Percentiles rank a stretch among this genome's conserved stretches.
These are phyloP conservation scores for Cyclospora cayetanensis DNA, from an alignment of 169 alveolate species.

Conservation along the genomic window DNA sequence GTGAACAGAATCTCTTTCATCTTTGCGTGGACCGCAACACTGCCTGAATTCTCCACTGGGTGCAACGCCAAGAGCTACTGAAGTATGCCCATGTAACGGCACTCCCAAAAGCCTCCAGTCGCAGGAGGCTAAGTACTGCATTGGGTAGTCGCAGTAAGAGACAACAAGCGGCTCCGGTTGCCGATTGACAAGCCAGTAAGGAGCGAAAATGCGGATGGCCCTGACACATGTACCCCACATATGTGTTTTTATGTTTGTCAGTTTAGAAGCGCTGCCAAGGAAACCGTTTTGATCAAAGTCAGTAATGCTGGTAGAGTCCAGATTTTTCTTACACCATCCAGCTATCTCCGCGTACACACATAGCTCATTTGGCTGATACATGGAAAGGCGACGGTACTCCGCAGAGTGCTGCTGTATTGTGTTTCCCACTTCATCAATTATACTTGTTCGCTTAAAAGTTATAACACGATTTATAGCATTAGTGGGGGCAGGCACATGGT, in stretches of 20 bases:
- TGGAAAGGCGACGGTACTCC: conserved; percentile 35
- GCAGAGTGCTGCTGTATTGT: conserved; percentile 41
- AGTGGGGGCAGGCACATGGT: conserved; percentile 28
- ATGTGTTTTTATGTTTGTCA: conserved; percentile 42
- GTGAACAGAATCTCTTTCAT: background rate
- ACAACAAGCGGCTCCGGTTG: conserved; percentile 64
- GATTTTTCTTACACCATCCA: conserved; percentile 35
- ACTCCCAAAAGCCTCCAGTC: conserved; percentile 64
- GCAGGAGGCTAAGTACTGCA: conserved; percentile 45
- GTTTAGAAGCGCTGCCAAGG: background rate
- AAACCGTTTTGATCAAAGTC: background rate
- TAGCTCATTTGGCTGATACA: conserved; percentile 46
- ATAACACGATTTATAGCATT: conserved; percentile 26
- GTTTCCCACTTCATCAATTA: conserved; percentile 31
- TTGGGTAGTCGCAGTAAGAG: conserved; percentile 39
- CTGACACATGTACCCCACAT: conserved; percentile 70
- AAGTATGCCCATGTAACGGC: conserved; percentile 34
- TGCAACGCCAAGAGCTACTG: conserved; percentile 56
- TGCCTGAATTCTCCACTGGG: conserved; percentile 29
- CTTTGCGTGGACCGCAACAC: background rate
- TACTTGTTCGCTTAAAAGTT: conserved; percentile 20
- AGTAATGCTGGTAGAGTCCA: background rate
- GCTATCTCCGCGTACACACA: conserved; percentile 43
- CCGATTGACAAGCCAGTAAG: conserved; percentile 64
- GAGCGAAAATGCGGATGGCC: conserved; percentile 59